Evolutionary conservation across 2,329 filamentous ascomycete species (phyloP), one percentile per base, ranked within the genome.

Genomic region (Colletotrichum orbiculare): DNA sequence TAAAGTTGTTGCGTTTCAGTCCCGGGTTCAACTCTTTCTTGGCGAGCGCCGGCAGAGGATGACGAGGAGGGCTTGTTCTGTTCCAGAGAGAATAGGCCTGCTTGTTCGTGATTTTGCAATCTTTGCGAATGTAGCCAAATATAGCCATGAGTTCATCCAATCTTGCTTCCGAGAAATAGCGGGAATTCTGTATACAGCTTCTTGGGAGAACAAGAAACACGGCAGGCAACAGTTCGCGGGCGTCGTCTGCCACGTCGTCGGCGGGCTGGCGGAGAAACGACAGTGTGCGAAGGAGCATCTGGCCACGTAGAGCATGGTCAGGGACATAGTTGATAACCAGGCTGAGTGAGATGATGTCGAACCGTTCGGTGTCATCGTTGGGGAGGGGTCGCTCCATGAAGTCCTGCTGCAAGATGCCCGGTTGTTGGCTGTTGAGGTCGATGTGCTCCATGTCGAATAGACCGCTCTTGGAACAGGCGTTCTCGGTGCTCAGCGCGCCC

Each of bases 261-360:
- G 56, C 59, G 46, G 76, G 74, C 50, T 72, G 69, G 48, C 78
- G 85, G 48, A 97, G 80, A 73, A 97, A 97, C 17, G 86, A 78
- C 12, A 90, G 83, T 39, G 91, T 94, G 45, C 92, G 87, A 56
- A 86, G 83, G 57, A 99, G 85, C 96, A 99, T 99, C 63, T 92
- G 87, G 2, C 96, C 96, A 71, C 94, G 86, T 5, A 84, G 86
- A 38, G 79, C 79, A 3, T 93, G 85, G 70, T 94, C 89, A 0
- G 95, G 92, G 3, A 98, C 94, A 73, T 94, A 99, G 77, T 99
- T 99, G 68, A 99, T 83, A 6, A 99, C 96, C 57, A 99, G 81
- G 8, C 94, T 97, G 33, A 99, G 82, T 54, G 94, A 97, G 72
- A 99, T 90, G 55, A 98, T 87, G 74, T 99, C 93, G 74, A 98